These are phyloP conservation scores for Evansstolkia leycettana DNA, from an alignment of 495 filamentous ascomycete species.

Conservation along the genomic window DNA sequence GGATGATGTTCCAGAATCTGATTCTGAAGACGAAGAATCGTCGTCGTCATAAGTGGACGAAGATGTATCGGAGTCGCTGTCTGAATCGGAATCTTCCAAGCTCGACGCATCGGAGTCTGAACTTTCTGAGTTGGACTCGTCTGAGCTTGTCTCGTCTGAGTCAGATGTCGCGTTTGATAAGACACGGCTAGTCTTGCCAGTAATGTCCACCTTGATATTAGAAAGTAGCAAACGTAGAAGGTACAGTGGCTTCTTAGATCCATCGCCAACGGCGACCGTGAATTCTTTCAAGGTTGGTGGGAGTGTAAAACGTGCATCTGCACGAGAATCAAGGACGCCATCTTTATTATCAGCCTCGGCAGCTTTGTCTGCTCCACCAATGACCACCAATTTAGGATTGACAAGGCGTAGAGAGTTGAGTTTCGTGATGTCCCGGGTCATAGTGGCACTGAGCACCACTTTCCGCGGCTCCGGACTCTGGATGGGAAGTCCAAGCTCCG, in stretches of 20 bases:
- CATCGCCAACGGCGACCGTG: conserved; percentile 62
- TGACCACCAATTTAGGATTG: conserved; percentile 62
- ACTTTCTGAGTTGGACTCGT: no score
- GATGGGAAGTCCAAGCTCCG: conserved; percentile 22
- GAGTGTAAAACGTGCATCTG: conserved; percentile 40
- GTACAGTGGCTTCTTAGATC: conserved; percentile 73
- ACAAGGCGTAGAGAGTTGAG: conserved; percentile 60
- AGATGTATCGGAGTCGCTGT: conserved; percentile 8
- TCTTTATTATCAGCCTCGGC: conserved; percentile 17
- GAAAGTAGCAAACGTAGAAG: conserved; percentile 38
- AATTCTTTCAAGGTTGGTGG: conserved; percentile 60
- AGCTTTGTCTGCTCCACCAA: conserved; percentile 40
- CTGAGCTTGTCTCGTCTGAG: conserved; percentile 9
- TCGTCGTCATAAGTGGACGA: conserved; percentile 6
- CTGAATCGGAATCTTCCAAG: conserved; percentile 16
- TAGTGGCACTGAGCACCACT: conserved; percentile 80
- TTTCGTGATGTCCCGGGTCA: conserved; percentile 79
- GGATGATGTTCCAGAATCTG: neutral
- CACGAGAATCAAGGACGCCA: conserved; percentile 9
- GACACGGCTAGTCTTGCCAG: conserved; percentile 1
- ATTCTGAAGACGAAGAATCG: conserved; percentile 11
- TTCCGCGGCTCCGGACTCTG: conserved; percentile 44
- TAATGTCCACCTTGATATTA: conserved; percentile 19
- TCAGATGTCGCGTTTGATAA: conserved; percentile 1
- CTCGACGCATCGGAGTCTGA: conserved; percentile 19